Evolutionary conservation across 2,329 filamentous ascomycete species (phyloP), one percentile per base, ranked within the genome.

Genomic region (Pyrenophora seminiperda): DNA sequence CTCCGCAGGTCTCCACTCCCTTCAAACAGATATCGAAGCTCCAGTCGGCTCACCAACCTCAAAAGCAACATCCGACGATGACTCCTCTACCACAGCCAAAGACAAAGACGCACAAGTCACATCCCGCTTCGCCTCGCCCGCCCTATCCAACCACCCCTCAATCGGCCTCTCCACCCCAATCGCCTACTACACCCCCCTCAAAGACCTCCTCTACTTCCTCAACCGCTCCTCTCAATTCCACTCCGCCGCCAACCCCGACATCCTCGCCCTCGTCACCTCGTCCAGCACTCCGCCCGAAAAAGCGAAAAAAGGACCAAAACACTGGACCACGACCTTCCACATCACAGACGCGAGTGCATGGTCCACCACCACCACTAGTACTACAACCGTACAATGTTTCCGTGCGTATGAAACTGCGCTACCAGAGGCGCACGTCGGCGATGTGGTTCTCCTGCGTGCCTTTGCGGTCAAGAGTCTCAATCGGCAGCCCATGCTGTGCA

Each of bases 151-250:
- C 1, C 41, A 29, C 11, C 66, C 69, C 4, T 64, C 62, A n/a
- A 63, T 71, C 38, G 77, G 76, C 36, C 61, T 75, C 30, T 65
- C 64, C 1, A 78, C 77, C 0, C 57, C 69, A 0, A 56, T 74
- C n/a, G 67, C 72, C 4, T 80, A 79, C 66, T 80, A 78, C 65
- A 74, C 72, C 0, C 73, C 76, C 0, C 69, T 80, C 0, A 65
- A 72, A 33, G 66, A 72, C 29, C 65, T 79, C 2, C 36, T 63
- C 10, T 68, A 65, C 51, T 69, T 72, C 51, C 64, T 79, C 36
- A 79, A 79, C 53, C 66, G 67, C 44, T 65, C 64, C 30, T 65
- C 60, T 0, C 59, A 72, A 30, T 71, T 73, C 32, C 68, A 74
- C 33, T 65, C 70, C 3, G 52, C 64, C 3, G 50, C 58, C 9